Conservation (phyloP, 1,284 basidiomycete species). For the Ustilago lituana region DNA sequence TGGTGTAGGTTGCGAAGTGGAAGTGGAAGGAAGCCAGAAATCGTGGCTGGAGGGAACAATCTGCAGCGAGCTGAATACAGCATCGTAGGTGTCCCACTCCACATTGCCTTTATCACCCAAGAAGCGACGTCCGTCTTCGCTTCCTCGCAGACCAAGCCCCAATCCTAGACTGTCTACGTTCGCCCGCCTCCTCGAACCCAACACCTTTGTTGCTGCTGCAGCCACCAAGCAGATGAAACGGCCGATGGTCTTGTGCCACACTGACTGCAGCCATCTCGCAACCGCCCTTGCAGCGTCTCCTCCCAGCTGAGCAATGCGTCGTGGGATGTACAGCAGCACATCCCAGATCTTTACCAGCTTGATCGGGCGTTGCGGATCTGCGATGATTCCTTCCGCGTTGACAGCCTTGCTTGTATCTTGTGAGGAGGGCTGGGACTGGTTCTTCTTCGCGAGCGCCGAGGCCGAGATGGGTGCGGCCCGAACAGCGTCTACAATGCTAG, state of each 20-base stretch:
- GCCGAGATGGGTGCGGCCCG: slow-evolving; percentile 30
- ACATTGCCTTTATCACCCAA: slow-evolving; percentile 17
- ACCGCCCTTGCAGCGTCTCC: slow-evolving; percentile 10
- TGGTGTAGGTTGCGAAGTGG: background rate
- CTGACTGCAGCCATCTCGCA: background rate
- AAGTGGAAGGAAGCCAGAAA: slow-evolving; percentile 64
- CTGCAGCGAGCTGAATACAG: slow-evolving; percentile 70
- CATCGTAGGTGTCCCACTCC: slow-evolving; percentile 40
- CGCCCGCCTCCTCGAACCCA: background rate
- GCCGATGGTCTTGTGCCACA: background rate
- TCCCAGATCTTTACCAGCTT: slow-evolving; percentile 50
- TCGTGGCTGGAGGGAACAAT: slow-evolving; percentile 77
- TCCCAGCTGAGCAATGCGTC: slow-evolving; percentile 35
- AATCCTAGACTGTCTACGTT: slow-evolving; percentile 12
- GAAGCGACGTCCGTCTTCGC: slow-evolving; percentile 26
- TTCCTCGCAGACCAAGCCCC: background rate
- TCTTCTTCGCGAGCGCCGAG: slow-evolving; percentile 17
- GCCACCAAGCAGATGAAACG: slow-evolving; percentile 4
- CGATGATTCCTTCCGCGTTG: slow-evolving; percentile 26
- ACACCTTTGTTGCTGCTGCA: background rate
- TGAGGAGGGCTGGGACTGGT: background rate
- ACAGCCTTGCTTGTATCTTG: background rate
- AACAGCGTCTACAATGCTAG: slow-evolving; percentile 63
- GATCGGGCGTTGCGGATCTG: slow-evolving; percentile 49
- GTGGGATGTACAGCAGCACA: slow-evolving; percentile 42